Conservation (phyloP, 2,329 filamentous ascomycete species). For the Hymenoscyphus repandus region DNA sequence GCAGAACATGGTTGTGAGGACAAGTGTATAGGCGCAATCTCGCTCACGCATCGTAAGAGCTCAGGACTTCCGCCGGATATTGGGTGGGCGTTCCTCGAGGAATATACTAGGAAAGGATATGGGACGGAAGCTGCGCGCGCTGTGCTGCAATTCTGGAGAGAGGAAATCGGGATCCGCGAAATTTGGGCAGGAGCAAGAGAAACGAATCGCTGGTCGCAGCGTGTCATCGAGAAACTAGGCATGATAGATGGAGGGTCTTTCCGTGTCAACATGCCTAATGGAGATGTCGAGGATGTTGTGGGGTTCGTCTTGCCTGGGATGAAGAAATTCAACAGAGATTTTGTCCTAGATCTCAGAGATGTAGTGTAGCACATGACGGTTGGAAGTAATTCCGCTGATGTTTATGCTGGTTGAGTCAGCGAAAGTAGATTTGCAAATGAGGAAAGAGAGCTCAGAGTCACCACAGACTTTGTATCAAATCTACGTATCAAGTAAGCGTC, state of each 20-base stretch:
- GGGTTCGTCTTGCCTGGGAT: constrained; percentile 32
- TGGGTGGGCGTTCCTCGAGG: constrained; percentile 23
- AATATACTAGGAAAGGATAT: constrained; percentile 27
- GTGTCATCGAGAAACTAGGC: constrained; percentile 24
- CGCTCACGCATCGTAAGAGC: background rate
- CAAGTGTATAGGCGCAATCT: background rate
- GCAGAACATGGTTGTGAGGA: background rate
- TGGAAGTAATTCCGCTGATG: background rate
- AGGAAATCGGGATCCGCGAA: constrained; percentile 13
- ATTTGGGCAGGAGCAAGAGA: constrained; percentile 21
- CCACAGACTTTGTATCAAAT: no score
- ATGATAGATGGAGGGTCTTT: constrained; percentile 19
- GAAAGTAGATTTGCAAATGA: no score
- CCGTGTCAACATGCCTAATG: background rate
- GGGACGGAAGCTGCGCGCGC: constrained; percentile 24
- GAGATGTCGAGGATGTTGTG: background rate
- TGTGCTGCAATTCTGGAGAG: constrained; percentile 18
- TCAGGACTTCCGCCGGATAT: constrained; percentile 21
- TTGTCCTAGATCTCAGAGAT: background rate
- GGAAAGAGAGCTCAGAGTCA: no score
- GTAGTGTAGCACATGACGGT: background rate
- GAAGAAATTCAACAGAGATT: constrained; percentile 22
- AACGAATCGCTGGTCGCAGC: constrained; percentile 17
- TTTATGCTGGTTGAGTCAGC: background rate
- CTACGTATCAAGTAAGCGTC: no score